Percentiles rank a stretch among this genome's conserved stretches.
Evolutionary conservation across 2,329 filamentous ascomycete species (phyloP).

Genomic region (Penicillium olsonii): DNA sequence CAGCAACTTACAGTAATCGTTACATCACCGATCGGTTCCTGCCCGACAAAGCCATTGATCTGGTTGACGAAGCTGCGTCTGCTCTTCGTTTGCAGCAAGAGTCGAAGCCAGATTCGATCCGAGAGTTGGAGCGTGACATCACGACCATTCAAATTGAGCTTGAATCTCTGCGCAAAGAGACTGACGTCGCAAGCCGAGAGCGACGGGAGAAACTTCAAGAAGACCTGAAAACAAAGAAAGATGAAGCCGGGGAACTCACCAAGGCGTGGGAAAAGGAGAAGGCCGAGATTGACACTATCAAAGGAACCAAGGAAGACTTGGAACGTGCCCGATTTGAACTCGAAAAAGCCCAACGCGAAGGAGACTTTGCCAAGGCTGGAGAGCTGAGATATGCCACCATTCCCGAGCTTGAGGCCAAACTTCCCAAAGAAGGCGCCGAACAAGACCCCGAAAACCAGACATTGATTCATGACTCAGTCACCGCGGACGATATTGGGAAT

Average conservation of each 20-base stretch:
- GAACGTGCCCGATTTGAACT: slow-evolving; percentile 83
- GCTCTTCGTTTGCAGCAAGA: slow-evolving; percentile 91
- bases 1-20: slow-evolving; percentile 87
- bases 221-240: slow-evolving; percentile 73
- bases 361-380: slow-evolving; percentile 86
- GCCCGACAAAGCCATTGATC: slow-evolving; percentile 94
- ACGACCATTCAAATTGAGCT: slow-evolving; percentile 98
- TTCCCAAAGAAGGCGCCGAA: slow-evolving; percentile 71
- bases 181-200: slow-evolving; percentile 83
- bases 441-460: slow-evolving; percentile 51
- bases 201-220: slow-evolving; percentile 81
- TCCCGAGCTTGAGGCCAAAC: slow-evolving; percentile 73
- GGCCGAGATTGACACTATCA: slow-evolving; percentile 80
- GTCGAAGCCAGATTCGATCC: slow-evolving; percentile 93
- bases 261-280: slow-evolving; percentile 90
- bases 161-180: slow-evolving; percentile 91
- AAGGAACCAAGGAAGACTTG: slow-evolving; percentile 82
- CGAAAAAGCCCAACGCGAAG: slow-evolving; percentile 81
- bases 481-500: slow-evolving; percentile 86
- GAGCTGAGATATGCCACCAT: slow-evolving; percentile 89
- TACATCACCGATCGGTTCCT: slow-evolving; percentile 96
- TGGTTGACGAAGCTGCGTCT: slow-evolving; percentile 94
- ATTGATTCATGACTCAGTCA: slow-evolving; percentile 92
- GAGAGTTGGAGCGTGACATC: slow-evolving; percentile 87
- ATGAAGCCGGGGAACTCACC: slow-evolving; percentile 72